Evolutionary conservation across 2,329 filamentous ascomycete species (phyloP), one percentile per base, ranked within the genome.

Genomic region (Diplodia seriata): DNA sequence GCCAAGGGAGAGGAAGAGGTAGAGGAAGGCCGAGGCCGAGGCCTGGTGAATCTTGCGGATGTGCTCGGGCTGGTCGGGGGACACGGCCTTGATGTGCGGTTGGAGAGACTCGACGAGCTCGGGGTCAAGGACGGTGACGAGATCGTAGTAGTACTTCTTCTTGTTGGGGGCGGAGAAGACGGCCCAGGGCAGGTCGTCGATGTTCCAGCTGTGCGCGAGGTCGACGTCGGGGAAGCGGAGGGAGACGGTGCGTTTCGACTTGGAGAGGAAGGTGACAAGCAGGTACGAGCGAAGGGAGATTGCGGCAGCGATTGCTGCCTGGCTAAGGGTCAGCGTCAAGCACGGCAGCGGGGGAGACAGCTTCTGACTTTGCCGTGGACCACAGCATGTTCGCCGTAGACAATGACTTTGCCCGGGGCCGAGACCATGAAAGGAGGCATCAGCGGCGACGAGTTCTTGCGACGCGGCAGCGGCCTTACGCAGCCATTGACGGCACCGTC

Each of bases 371-470:
- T 98, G 76, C 94, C 94, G 76, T 99, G 89, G 23, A 99, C 95
- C n/a, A 98, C 95, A 2, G 95, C 91, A 82, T 99, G 95, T 80
- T 99, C 95, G 72, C 95, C 95, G 81, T 94, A 98, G 65, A 98
- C 92, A 78, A 99, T 99, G 76, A 97, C 95, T 79, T 99, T 99
- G 71, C 94, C 96, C 0, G 95, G 95, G 2, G 96, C 94, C 18
- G 95, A 98, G 68, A 98, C 94, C 92, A 99, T 97, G 78, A 99
- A 99, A 70, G 94, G 84, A 53, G 94, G 94, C 81, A 95, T 86
- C 82, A 90, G 86, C 1, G 88, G 87, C 59, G 86, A 86, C 26
- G 81, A 83, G 47, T 71, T 69, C 70, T 73, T 75, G 61, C 67
- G 67, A 40, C 23, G 54, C 18, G 20, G 40, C 29, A 53, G 12